phyloP scores from a whole-genome alignment of 805 yeast genomes.

The Candida silvicultrix region DNA sequence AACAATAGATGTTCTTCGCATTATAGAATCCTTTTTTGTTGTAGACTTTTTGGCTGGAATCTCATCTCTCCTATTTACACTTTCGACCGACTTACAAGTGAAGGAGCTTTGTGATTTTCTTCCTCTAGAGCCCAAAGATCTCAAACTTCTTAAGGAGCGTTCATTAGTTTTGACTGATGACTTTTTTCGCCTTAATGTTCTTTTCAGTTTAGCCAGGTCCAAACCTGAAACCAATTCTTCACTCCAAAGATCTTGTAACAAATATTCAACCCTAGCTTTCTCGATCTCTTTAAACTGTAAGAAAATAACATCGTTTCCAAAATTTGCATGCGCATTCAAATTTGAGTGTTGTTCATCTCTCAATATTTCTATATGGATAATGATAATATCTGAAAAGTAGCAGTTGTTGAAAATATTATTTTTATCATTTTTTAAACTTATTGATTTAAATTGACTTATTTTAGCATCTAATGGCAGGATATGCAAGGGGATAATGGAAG shows the following conservation, averaged over 20 bases:
- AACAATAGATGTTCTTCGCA: constrained; percentile 17
- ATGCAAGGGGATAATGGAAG: constrained; percentile 14
- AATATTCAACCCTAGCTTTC: constrained; percentile 20
- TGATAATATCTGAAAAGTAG: constrained; percentile 20
- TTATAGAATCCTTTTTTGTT: constrained; percentile 8
- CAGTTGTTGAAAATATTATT: constrained; percentile 13
- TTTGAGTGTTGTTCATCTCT: not conserved
- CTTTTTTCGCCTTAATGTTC: not conserved
- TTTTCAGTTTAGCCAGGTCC: constrained; percentile 1
- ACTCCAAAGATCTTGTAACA: constrained; percentile 27
- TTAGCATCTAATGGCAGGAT: constrained; percentile 17
- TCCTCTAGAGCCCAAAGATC: not conserved
- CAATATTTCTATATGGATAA: constrained; percentile 12
- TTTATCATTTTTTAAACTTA: constrained; percentile 1
- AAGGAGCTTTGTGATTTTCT: too few species aligned
- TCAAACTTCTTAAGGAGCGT: not conserved
- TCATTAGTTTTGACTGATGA: not conserved
- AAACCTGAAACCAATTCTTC: constrained; percentile 18
- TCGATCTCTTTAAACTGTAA: constrained; percentile 13
- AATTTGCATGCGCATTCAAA: too few species aligned
- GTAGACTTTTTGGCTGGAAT: not conserved
- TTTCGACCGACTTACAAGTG: too few species aligned
- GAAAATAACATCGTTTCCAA: too few species aligned
- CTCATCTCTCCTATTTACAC: too few species aligned
- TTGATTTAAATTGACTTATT: constrained; percentile 10